Evolutionary conservation across 805 yeast species (phyloP), one percentile per base, ranked within the genome.

Genomic region (Yamadazyma tumulicola): DNA sequence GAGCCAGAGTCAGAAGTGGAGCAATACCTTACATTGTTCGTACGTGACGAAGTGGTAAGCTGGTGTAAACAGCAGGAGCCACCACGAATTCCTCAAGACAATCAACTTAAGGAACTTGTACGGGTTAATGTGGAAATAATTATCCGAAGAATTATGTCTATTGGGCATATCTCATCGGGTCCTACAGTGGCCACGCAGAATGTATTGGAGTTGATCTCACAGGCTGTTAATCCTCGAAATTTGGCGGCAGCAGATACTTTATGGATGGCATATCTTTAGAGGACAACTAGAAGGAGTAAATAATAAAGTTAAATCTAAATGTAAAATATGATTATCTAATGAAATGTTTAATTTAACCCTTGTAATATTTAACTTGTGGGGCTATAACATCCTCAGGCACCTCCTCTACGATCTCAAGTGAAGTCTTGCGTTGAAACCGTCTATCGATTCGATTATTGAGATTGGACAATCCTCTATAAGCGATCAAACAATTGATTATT

Each of bases 161-260:
- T 93, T 61, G 77, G 76, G 6, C 78, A 73, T 45, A 61, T 67
- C 19, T 59, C 67, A 2, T 55, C 65, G 18, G 84, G 89, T 3
- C 87, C 85, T 41, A 77, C 83, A 1, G 81, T 84, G 23, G 85
- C 95, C 7, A 85, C 95, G 23, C 97, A 91, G 57, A 81, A 85
- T 42, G 85, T 88, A 21, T 72, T 93, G 46, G 97, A 93, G 50
- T 74, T 91, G 52, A 86, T 93, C 34, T 82, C 95, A 4, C 88
- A 86, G 52, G 97, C 98, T 5, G 97, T 89, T 11, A 91, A 89
- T 53, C 97, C 97, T 22, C 77, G 95, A 49, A 86, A 87, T 50
- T 65, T 93, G 48, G 97, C 97, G 11, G 79, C 86, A 35, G 82
- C 95, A 5, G 98, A 93, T 49, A 79, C 88, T 11, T 71, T 85